Evolutionary conservation across 768 basidiomycete species (phyloP).

Genomic region (Paxillus involutus): DNA sequence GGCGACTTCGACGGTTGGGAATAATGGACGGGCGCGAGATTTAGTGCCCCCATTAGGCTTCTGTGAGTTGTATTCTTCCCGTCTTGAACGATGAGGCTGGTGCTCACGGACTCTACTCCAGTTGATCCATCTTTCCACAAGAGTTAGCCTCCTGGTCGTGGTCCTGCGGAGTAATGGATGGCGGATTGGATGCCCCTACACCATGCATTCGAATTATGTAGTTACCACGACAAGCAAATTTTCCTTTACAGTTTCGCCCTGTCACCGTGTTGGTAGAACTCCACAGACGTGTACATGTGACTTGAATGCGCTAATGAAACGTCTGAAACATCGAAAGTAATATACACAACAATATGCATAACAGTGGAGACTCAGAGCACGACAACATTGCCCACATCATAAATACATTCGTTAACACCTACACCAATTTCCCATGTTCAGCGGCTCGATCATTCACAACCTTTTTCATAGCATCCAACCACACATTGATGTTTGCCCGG

Average conservation of each 20-base stretch:
- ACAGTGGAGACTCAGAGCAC: background rate
- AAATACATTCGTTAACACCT: constrained; percentile 3
- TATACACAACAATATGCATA: background rate
- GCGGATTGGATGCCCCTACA: constrained; percentile 5
- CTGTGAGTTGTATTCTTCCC: constrained; percentile 18
- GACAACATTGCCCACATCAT: background rate
- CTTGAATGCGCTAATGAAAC: background rate
- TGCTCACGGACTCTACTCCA: constrained; percentile 4
- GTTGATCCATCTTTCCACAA: constrained; percentile 25
- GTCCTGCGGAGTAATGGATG: background rate
- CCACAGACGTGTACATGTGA: too few relatives aligned
- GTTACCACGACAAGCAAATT: background rate
- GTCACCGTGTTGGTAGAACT: too few relatives aligned
- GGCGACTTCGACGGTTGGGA: constrained; percentile 2
- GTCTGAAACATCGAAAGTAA: background rate
- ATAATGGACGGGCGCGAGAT: background rate
- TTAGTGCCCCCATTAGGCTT: constrained; percentile 15
- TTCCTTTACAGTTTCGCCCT: background rate
- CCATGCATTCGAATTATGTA: background rate
- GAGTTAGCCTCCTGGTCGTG: constrained; percentile 2
- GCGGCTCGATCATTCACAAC: constrained; percentile 61
- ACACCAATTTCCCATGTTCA: constrained; percentile 49
- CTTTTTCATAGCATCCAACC: constrained; percentile 85
- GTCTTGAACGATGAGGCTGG: background rate
- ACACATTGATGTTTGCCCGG: constrained; percentile 52